Evolutionary conservation across 805 yeast genomes (phyloP), one percentile per base, ranked within the genome.

Genomic region (Sugiyamaella americana): DNA sequence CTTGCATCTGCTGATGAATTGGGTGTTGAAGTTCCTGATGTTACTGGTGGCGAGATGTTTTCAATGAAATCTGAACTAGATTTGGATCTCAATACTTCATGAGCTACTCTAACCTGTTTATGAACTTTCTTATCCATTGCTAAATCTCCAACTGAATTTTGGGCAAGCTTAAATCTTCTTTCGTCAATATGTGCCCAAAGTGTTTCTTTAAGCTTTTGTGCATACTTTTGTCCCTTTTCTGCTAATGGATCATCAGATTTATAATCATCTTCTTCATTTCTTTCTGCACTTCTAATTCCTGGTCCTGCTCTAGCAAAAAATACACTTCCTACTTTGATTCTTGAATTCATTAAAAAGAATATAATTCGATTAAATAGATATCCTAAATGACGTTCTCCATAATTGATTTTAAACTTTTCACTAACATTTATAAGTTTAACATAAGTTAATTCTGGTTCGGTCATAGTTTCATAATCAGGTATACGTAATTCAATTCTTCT

Each of bases 341-440:
- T 78, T 10, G 93, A 75, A 67, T 93, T 93, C 87, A 93, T 86
- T 62, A 93, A 71, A 64, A 87, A 93, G 63, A 87, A 87, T 21
- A 93, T 88, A 43, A 93, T 93, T 60, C 93, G 84, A 62, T 91
- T 87, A 50, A 87, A 80, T 63, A 93, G 72, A 63, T 91, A 93
- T 16, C 96, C 97, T 58, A 87, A 78, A 53, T 84, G 83, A 16
- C 32, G 40, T 6, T 40, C 46, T 36, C 89, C 80, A 59, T 85
- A 79, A 66, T 87, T 84, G 49, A 89, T 75, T 39, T 84, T 80
- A 48, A 91, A 73, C 53, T 84, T 68, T 61, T 87, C 93, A 16
- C 97, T 96, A 65, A 89, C 91, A 63, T 93, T 89, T 59, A 85
- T 83, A 58, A 87, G 81, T 65, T 89, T 87, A 61, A 93, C 82